These are phyloP conservation scores for Fusarium robinianum DNA, from an alignment of 2,329 filamentous ascomycete species.

Conservation along the genomic window DNA sequence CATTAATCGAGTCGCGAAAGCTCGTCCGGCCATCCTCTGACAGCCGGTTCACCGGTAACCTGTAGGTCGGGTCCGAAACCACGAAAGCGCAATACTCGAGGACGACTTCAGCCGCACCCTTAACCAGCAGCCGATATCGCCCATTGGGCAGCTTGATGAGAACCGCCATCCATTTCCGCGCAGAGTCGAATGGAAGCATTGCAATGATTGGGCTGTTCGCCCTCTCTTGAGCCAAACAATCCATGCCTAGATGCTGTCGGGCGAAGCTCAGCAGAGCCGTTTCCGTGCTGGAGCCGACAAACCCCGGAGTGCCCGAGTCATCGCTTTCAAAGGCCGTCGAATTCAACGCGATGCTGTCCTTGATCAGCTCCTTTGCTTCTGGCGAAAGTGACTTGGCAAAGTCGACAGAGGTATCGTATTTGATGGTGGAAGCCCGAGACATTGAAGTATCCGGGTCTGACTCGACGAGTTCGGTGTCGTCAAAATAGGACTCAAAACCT, in stretches of 20 bases:
- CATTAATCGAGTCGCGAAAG: slow-evolving; percentile 42
- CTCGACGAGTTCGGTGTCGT: slow-evolving; percentile 40
- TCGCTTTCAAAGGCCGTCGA: slow-evolving; percentile 60
- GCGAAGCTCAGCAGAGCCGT: slow-evolving; percentile 57
- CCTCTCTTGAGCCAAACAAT: slow-evolving; percentile 51
- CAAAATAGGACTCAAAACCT: slow-evolving; percentile 47
- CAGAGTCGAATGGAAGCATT: slow-evolving; percentile 59
- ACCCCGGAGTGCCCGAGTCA: slow-evolving; percentile 42
- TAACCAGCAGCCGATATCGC: slow-evolving; percentile 57
- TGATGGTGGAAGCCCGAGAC: slow-evolving; percentile 29
- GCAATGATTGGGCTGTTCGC: slow-evolving; percentile 51
- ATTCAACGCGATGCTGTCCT: slow-evolving; percentile 50
- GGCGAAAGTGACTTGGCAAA: slow-evolving; percentile 40
- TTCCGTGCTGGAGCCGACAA: slow-evolving; percentile 60
- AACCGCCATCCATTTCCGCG: slow-evolving; percentile 61
- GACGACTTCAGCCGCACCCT: slow-evolving; percentile 62
- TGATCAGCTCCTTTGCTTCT: slow-evolving; percentile 45
- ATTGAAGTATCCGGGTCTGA: slow-evolving; percentile 26
- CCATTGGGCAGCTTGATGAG: slow-evolving; percentile 53
- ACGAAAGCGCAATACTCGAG: slow-evolving; percentile 50
- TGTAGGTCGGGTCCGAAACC: slow-evolving; percentile 50
- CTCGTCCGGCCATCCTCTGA: slow-evolving; percentile 40
- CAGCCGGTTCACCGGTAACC: slow-evolving; percentile 36
- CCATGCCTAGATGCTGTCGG: slow-evolving; percentile 55
- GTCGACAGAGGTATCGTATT: slow-evolving; percentile 36